Percentiles rank a stretch among this genome's conserved stretches.
Conservation (phyloP, 2,329 filamentous ascomycete genomes). For the Phyllosticta citrichinensis region DNA sequence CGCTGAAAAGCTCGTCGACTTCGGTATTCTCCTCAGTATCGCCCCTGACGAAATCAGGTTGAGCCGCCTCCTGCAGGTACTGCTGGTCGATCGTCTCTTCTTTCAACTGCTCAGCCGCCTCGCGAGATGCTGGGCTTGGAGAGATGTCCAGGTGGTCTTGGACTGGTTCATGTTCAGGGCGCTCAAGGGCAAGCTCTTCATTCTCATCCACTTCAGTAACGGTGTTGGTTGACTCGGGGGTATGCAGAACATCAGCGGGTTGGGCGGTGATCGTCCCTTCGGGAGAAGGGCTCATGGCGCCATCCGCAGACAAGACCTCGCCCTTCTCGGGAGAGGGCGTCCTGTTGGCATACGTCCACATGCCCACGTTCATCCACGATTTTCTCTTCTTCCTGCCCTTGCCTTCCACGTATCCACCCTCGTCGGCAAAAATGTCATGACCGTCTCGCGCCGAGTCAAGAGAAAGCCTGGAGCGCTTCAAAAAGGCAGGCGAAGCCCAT, state of each 20-base stretch:
- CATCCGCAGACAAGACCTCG: conserved; percentile 11
- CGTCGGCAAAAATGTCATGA: conserved; percentile 56
- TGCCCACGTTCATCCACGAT: conserved; percentile 52
- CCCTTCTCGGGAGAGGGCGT: conserved; percentile 59
- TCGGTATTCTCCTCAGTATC: conserved; percentile 23
- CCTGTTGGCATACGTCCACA: conserved; percentile 66
- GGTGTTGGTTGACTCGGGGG: not conserved
- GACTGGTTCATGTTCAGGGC: not conserved
- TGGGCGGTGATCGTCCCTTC: not conserved
- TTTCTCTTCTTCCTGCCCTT: conserved; percentile 60
- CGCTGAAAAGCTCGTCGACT: conserved; percentile 10
- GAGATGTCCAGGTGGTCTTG: not conserved
- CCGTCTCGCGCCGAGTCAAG: conserved; percentile 57
- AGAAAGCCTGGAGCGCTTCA: conserved; percentile 60
- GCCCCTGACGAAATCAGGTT: conserved; percentile 11
- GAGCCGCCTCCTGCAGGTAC: not conserved
- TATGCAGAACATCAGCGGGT: not conserved
- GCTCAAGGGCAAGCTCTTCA: not conserved
- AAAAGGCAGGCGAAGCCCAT: conserved; percentile 70
- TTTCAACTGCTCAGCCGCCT: not conserved
- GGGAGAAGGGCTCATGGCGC: not conserved
- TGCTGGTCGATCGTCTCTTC: conserved; percentile 5
- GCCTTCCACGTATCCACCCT: conserved; percentile 50
- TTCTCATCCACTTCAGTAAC: not conserved
- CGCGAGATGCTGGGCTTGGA: not conserved